Conservation (phyloP, 208 protist species). For the Leishmania tropica region DNA sequence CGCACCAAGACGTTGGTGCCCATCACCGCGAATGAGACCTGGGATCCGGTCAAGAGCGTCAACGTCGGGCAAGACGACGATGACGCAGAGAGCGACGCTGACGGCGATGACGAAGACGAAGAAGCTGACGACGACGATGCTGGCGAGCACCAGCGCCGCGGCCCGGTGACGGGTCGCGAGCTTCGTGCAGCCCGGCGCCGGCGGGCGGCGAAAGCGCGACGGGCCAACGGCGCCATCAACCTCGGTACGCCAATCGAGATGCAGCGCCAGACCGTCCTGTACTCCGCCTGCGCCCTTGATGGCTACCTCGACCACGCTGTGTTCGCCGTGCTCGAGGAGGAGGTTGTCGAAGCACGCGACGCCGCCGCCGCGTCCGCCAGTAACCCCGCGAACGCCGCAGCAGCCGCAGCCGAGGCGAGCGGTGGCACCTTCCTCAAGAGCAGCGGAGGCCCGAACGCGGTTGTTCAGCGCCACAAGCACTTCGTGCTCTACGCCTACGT, state of each 20-base stretch:
- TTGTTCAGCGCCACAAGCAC: slow-evolving; percentile 46
- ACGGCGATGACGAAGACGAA: slow-evolving; percentile 26
- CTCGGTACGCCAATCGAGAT: slow-evolving; percentile 74
- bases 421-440: slow-evolving; percentile 38
- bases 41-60: slow-evolving; percentile 16
- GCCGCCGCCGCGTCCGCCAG: background rate
- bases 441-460: background rate
- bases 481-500: slow-evolving; percentile 98
- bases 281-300: slow-evolving; percentile 71
- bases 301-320: slow-evolving; percentile 57
- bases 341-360: slow-evolving; percentile 53
- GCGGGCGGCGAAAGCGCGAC: slow-evolving; percentile 14
- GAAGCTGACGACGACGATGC: slow-evolving; percentile 24
- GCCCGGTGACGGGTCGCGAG: slow-evolving; percentile 18
- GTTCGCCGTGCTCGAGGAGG: slow-evolving; percentile 82
- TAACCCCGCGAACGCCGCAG: background rate
- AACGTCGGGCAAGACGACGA: slow-evolving; percentile 29
- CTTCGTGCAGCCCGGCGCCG: slow-evolving; percentile 27
- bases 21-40: slow-evolving; percentile 28
- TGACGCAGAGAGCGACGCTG: slow-evolving; percentile 15
- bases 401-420: slow-evolving; percentile 9
- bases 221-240: slow-evolving; percentile 49
- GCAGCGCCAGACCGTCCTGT: slow-evolving; percentile 74
- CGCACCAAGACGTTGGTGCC: slow-evolving; percentile 74
- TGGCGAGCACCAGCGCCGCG: slow-evolving; percentile 8